phyloP scores from a whole-genome alignment of 2,329 filamentous ascomycete species.

The Myriosclerotinia scirpicola region DNA sequence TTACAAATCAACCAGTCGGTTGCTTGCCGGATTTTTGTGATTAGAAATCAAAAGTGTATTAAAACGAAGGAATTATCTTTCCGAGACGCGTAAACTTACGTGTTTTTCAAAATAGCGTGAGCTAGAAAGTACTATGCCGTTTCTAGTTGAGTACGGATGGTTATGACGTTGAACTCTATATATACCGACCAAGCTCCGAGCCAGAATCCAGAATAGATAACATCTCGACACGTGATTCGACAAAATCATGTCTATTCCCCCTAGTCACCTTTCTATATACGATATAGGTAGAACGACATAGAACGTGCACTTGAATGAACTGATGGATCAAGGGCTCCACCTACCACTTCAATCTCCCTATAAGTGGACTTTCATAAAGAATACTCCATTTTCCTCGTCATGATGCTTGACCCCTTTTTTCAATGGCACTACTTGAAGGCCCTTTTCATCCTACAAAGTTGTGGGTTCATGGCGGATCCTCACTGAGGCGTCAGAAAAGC shows the following conservation, averaged over 20 bases:
- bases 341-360: background rate
- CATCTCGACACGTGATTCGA: slow-evolving; percentile 12
- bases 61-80: background rate
- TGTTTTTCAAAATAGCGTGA: background rate
- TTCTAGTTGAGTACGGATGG: background rate
- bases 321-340: slow-evolving; percentile 7
- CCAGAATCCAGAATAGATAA: background rate
- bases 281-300: background rate
- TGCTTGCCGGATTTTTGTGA: background rate
- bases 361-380: slow-evolving; percentile 19
- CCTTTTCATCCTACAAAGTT: slow-evolving; percentile 11
- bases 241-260: background rate
- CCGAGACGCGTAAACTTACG: background rate
- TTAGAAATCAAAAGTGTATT: background rate
- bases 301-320: background rate
- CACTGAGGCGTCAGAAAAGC: slow-evolving; percentile 6
- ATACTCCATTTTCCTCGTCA: background rate
- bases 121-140: background rate
- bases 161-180: background rate
- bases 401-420: slow-evolving; percentile 20
- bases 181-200: background rate
- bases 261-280: background rate
- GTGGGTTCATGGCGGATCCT: slow-evolving; percentile 7
- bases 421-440: background rate
- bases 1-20: background rate